These are phyloP conservation scores for Colletotrichum sp. DNA, from an alignment of 2,329 filamentous ascomycete genomes.

Conservation along the genomic window DNA sequence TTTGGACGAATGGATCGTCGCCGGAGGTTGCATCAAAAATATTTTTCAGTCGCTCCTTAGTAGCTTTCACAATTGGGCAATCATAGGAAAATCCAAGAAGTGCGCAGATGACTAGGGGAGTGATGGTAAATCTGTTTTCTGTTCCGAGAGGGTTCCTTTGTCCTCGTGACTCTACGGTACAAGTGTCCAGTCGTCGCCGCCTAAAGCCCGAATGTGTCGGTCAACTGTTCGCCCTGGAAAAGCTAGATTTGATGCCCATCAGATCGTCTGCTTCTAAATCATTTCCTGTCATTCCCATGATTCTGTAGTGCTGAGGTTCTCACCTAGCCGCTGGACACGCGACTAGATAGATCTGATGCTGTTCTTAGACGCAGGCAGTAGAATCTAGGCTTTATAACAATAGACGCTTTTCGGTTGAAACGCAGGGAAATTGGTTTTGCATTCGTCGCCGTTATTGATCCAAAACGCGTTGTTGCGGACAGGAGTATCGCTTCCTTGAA, in stretches of 20 bases:
- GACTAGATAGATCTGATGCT: neutral
- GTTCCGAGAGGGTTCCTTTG: neutral
- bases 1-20: neutral
- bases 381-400: neutral
- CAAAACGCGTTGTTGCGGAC: neutral
- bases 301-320: neutral
- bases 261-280: fast-evolving
- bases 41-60: neutral
- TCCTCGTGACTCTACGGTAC: neutral
- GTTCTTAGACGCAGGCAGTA: fast-evolving
- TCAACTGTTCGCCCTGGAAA: neutral
- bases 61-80: neutral
- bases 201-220: fast-evolving
- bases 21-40: neutral
- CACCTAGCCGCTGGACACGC: neutral
- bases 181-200: neutral
- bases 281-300: neutral
- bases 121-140: neutral
- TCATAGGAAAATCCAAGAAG: neutral
- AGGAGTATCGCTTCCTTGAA: neutral
- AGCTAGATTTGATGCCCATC: neutral
- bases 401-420: fast-evolving
- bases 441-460: neutral
- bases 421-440: fast-evolving
- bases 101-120: neutral